Evolutionary conservation across 768 basidiomycete species (phyloP).

Genomic region (Kwoniella sp.): DNA sequence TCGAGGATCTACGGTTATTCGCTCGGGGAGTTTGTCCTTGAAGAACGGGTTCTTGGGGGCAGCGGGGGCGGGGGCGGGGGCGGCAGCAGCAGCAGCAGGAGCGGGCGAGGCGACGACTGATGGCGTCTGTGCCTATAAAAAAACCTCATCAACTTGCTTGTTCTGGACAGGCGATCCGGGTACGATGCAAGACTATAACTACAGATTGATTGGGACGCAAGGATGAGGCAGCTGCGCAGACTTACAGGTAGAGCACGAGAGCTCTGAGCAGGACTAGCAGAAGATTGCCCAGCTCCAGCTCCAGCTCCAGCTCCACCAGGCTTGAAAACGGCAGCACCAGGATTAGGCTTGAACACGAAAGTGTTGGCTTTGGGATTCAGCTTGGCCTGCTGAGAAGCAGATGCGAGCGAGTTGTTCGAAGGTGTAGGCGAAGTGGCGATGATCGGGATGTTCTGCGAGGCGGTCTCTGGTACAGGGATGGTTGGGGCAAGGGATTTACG

Average conservation of each 20-base stretch:
- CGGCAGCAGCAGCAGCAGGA: conserved; percentile 44
- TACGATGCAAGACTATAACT: too few species aligned
- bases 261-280: conserved; percentile 28
- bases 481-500: conserved; percentile 23
- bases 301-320: conserved; percentile 57
- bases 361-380: conserved; percentile 80
- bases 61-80: conserved; percentile 41
- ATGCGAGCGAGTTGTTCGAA: conserved; percentile 43
- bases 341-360: conserved; percentile 81
- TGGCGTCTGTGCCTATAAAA: neutral
- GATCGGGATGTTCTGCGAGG: conserved; percentile 31
- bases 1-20: conserved; percentile 77
- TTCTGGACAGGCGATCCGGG: too few species aligned
- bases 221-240: neutral
- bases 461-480: conserved; percentile 35
- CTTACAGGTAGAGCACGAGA: conserved; percentile 18
- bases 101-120: conserved; percentile 20
- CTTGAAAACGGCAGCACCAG: conserved; percentile 74
- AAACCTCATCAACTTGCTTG: neutral
- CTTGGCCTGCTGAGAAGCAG: conserved; percentile 57
- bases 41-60: conserved; percentile 73
- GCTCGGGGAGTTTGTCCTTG: conserved; percentile 69
- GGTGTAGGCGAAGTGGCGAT: conserved; percentile 50
- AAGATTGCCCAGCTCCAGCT: conserved; percentile 29
- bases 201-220: neutral